Evolutionary conservation across 441 rosid species (phyloP), one percentile per base, ranked within the genome.

Genomic region (Brassica balearica): DNA sequence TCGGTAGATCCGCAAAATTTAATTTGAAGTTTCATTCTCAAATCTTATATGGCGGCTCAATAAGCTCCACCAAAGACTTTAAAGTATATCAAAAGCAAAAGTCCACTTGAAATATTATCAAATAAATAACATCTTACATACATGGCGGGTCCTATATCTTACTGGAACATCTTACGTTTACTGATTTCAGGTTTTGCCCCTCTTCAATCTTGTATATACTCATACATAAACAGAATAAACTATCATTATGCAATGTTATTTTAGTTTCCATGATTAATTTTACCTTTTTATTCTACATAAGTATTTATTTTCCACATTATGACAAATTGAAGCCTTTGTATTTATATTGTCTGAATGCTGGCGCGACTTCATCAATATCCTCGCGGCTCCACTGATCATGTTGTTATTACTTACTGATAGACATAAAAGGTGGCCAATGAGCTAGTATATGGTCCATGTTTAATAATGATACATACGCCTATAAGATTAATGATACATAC

Each of bases 371-470:
- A 55, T 9, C 58, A 23, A 36, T 3, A 22, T 34, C 6, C 1
- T 34, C 65, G 8, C 14, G n/a, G 27, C 29, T 10, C 29, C 58
- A 65, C 71, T 74, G 66, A 74, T 66, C 27, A 11, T 14, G 63
- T 17, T 25, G 32, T 48, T 6, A 10, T 9, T 11, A 64, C 11
- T 14, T 29, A 3, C 68, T 4, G 48, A 65, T 15, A 65, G 34
- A 64, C 63, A 65, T 8, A 43, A 55, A 65, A 65, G 38, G 29
- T 3, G 77, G 3, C 22, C 69, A 63, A 17, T n/a, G 34, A 53
- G 20, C 59, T 65, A 65, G 12, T 27, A 1, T 7, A 51, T 51
- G 77, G 70, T 17, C 36, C 63, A 51, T 29, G 10, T 48, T 34
- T n/a, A 66, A 14, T 36, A 48, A 36, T 20, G 58, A 38, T 38